Evolutionary conservation across 306 rosid genomes (phyloP), one percentile per base, ranked within the genome.

Genomic region (Corylus americana): DNA sequence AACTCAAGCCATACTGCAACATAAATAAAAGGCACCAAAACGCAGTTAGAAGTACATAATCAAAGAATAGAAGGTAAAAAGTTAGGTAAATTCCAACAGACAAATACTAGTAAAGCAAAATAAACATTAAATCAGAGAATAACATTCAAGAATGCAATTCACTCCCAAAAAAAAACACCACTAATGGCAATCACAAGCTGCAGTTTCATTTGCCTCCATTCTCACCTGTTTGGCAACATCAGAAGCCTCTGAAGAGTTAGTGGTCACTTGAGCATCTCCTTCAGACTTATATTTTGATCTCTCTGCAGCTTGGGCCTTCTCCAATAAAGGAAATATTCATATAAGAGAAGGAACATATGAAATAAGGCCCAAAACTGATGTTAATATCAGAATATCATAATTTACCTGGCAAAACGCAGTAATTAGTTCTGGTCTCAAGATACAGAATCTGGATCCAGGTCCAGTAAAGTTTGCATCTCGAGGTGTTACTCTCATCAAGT

Each of bases 401-500:
- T 27, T 74, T 72, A 91, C 99, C 96, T 93, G 98, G 84, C 91
- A 91, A 88, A 81, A 96, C 13, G 92, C 91, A 55, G 92, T 88
- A 79, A 96, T 91, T 74, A 96, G 85, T 85, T 96, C 99, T 63
- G 94, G 91, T 79, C 99, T 91, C 86, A 96, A 77, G 27, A 96
- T 91, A 81, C 96, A 90, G 82, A 90, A 96, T 78, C 98, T 92
- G 50, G 98, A 93, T 54, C 98, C 91, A 68, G 92, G 85, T 74
- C 98, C 97, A 76, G 87, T 90, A 80, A 87, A 90, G 83, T 93
- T 96, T 67, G 97, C 97, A 91, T 96, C 98, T 59, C 97, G 96
- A 55, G 99, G 99, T 72, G 99, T 93, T 63, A 93, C 97, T 83
- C 99, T 90, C 97, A 96, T 93, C 87, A 96, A 85, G 85, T 96